These are phyloP conservation scores for Plasmodium cynomolgi DNA, from an alignment of 169 alveolate genomes.

Conservation along the genomic window DNA sequence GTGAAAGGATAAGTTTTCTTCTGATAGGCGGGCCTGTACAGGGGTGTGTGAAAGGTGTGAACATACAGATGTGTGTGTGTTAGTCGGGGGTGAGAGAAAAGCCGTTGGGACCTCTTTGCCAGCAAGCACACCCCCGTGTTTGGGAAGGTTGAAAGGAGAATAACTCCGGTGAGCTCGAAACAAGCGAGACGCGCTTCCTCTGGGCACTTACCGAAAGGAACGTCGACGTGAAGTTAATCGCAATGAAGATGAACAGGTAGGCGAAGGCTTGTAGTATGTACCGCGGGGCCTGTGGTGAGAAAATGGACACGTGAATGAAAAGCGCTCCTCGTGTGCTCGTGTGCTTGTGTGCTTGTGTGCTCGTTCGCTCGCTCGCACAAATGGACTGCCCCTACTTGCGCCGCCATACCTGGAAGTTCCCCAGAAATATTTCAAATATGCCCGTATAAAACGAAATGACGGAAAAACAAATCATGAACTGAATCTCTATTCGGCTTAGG, in stretches of 20 bases:
- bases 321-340: neutral
- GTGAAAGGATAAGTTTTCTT: conserved; percentile 67
- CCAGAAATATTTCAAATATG: conserved; percentile 59
- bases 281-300: conserved; percentile 47
- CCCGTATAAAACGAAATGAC: conserved; percentile 71
- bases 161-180: neutral
- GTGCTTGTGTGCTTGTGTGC: neutral
- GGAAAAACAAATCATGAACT: conserved; percentile 69
- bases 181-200: neutral
- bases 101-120: neutral
- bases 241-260: conserved; percentile 61
- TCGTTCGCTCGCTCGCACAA: neutral
- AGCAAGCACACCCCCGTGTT: neutral
- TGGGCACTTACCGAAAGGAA: conserved; percentile 52
- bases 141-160: neutral
- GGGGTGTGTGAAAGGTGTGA: neutral
- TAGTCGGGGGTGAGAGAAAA: neutral
- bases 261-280: conserved; percentile 70
- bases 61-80: neutral
- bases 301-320: neutral
- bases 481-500: conserved; percentile 64
- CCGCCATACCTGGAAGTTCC: conserved; percentile 41
- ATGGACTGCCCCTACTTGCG: neutral
- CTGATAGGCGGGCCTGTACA: conserved; percentile 62
- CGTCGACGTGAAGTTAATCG: conserved; percentile 64